phyloP scores from a whole-genome alignment of 345 rosid species.

The Gossypium arboreum region DNA sequence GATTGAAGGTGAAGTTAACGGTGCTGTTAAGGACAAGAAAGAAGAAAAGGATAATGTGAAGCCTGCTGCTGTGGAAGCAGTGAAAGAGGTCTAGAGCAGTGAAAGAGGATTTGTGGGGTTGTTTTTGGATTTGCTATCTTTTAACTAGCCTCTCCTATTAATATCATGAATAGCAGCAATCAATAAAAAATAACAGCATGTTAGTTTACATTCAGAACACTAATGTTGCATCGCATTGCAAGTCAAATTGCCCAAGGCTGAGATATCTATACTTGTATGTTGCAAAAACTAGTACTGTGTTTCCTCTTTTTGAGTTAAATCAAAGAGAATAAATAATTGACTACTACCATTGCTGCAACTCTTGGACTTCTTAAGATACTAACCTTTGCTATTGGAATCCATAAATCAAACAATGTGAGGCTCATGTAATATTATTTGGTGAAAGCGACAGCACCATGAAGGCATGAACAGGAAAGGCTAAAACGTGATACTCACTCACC shows the following conservation, averaged over 20 bases:
- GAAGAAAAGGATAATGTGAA: constrained; percentile 23
- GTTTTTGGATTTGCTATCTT: neutral
- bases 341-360: neutral
- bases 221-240: neutral
- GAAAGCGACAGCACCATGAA: neutral
- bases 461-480: too few relatives aligned
- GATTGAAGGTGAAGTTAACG: constrained; percentile 42
- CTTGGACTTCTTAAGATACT: neutral
- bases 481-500: neutral
- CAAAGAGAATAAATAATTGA: neutral
- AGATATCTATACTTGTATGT: too few relatives aligned
- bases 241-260: neutral
- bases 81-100: constrained; percentile 29
- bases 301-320: neutral
- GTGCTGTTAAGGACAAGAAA: constrained; percentile 24
- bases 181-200: neutral
- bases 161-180: neutral
- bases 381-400: neutral
- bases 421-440: neutral
- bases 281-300: too few relatives aligned
- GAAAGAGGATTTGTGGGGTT: neutral
- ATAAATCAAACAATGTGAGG: neutral
- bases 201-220: neutral
- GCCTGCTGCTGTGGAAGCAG: constrained; percentile 26
- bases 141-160: too few relatives aligned